phyloP scores from a whole-genome alignment of 2,329 filamentous ascomycete species.

The Stagonosporopsis rhizophila region DNA sequence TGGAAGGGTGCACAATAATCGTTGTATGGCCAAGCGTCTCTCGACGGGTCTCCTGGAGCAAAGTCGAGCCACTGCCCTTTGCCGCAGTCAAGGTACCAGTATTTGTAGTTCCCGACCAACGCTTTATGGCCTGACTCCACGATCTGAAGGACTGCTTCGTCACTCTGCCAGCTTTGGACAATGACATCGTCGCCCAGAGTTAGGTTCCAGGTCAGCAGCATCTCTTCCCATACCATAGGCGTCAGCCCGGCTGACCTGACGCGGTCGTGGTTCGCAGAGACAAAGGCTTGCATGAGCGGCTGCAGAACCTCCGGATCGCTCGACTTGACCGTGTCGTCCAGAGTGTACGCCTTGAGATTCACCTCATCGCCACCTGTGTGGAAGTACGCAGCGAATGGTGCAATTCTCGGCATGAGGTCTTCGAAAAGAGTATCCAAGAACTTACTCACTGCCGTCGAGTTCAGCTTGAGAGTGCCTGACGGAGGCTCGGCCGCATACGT shows the following conservation, averaged over 20 bases:
- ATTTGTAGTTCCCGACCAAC: constrained; percentile 78
- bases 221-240: constrained; percentile 89
- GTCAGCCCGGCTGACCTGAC: constrained; percentile 69
- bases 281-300: constrained; percentile 79
- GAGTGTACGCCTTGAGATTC: constrained; percentile 74
- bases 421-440: constrained; percentile 76
- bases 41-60: constrained; percentile 57
- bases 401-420: constrained; percentile 71
- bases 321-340: constrained; percentile 73
- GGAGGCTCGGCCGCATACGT: constrained; percentile 63
- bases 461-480: constrained; percentile 74
- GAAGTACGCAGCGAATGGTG: constrained; percentile 75
- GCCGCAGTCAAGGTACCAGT: constrained; percentile 86
- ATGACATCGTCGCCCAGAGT: constrained; percentile 74
- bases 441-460: constrained; percentile 70
- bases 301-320: constrained; percentile 70
- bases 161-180: constrained; percentile 79
- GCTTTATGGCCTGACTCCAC: constrained; percentile 71
- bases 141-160: constrained; percentile 66
- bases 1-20: constrained; percentile 85
- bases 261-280: constrained; percentile 72
- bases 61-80: constrained; percentile 81
- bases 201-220: constrained; percentile 79
- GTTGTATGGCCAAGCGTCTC: constrained; percentile 70
- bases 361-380: constrained; percentile 90